Evolutionary conservation across 345 rosid species (phyloP), one percentile per base, ranked within the genome.

Genomic region (Dimocarpus longan): DNA sequence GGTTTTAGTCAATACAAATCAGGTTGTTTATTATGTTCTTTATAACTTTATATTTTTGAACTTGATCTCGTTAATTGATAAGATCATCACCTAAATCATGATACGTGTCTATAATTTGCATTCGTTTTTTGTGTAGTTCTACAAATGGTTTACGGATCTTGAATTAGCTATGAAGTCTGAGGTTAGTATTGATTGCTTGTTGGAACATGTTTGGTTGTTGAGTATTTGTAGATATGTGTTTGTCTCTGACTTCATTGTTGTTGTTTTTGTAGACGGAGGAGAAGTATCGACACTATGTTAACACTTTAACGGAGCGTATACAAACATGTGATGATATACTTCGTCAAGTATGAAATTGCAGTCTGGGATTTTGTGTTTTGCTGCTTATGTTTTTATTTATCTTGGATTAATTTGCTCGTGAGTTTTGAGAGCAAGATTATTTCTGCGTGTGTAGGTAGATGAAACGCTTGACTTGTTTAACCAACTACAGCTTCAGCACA

Each of bases 71-170:
- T 42, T 60, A 42, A 19, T 62, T 22, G 19, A 63, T 57, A 22
- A 57, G 28, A 46, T 22, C 43, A 68, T 52, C 21, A 32, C 54
- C 48, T 32, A 16, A 66, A 66, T 18, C 40, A 32, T 71, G n/a
- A 15, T 40, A n/a, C 21, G 72, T 81, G 18, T 24, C 21, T 73
- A 4, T 19, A 28, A 18, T 59, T 42, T n/a, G 12, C 2, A 21
- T 70, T 62, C 42, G 63, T 12, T 54, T 66, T 24, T 46, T 46
- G 19, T 80, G 76, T 91, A 95, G 99, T 95, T 95, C 73, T 95
- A 93, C 87, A 93, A 95, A 73, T 95, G 99, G 99, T 95, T 95
- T 81, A 87, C 98, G 19, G 97, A 95, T 91, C 99, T 95, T 80
- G 98, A 95, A 87, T 92, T 90, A 39, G 97, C 98, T 12, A 89